Base-by-base conservation (phyloP, 805 yeast species). In the Teunomyces pallodes region DNA sequence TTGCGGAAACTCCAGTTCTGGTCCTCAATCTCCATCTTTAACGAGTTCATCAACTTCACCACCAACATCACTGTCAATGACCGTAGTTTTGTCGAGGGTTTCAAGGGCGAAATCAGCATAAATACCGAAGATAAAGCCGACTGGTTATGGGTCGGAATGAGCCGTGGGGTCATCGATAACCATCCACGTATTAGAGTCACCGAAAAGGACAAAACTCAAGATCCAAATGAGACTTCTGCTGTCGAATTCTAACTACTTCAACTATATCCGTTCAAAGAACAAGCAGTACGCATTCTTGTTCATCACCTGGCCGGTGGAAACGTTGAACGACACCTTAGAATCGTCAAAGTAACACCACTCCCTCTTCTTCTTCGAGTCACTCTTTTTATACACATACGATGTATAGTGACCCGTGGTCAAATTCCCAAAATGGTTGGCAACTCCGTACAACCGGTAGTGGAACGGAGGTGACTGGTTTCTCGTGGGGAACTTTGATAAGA, bases 401-500 rank as follows among this genome's bases (percentile, higher is more conserved):
- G 97, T 91, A 65, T 91, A 91, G 65, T 91, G 97, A 0, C 97
- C 97, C 7, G 91, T 87, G 36, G 83, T 79, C 33, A 91, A 72
- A 35, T 86, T 83, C 9, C 97, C 97, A 52, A 70, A 82, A 65
- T 91, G 97, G 54, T 88, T 83, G 12, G 89, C 89, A 1, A 90
- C 96, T 0, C 87, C 96, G 58, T 80, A 86, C 17, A 91, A 65
- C 51, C 80, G 80, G 64, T 90, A 91, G 26, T 77, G 72, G 67
- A 90, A 91, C 2, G 97, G 96, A 0, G 95, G 84, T 0, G 64
- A 61, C 67, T 90, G 97, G 16, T 87, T 90, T 50, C 96, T 70
- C 1, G 64, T 53, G 0, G 89, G 86, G 17, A 88, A 76, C 9
- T 78, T 69, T 4, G 77, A 66, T 27, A 80, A 64, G 29, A 77